These are phyloP conservation scores for Actinomucor elegans DNA, from an alignment of 371 early-diverging fungal genomes.

Conservation along the genomic window DNA sequence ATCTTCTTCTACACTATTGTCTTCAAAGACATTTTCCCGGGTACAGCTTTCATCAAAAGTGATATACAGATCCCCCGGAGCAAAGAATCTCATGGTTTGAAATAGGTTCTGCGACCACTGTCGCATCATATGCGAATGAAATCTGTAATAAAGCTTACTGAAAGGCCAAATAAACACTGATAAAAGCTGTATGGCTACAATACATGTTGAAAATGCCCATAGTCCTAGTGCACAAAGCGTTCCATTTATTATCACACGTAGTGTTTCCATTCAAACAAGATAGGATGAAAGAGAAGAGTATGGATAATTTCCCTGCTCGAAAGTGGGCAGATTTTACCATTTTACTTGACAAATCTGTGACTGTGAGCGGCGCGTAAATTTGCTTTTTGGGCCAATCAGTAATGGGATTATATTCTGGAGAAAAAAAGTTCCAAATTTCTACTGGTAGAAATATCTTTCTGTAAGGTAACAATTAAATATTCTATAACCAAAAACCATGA, in stretches of 20 bases:
- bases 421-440: no score
- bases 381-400: no score
- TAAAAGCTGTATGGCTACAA: slow-evolving; percentile 24
- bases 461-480: no score
- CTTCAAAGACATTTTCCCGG: slow-evolving; percentile 34
- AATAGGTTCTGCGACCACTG: slow-evolving; percentile 66
- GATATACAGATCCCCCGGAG: slow-evolving; percentile 61
- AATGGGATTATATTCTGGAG: no score
- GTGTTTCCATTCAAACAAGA: slow-evolving; percentile 4
- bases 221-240: slow-evolving; percentile 6
- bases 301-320: no score
- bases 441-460: no score
- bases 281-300: background rate
- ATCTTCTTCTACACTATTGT: slow-evolving; percentile 49
- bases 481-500: no score
- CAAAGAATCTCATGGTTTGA: slow-evolving; percentile 60
- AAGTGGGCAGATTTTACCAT: no score
- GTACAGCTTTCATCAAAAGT: slow-evolving; percentile 53
- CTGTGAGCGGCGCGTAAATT: no score
- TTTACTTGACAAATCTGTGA: no score
- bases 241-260: slow-evolving; percentile 12
- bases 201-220: slow-evolving; percentile 15
- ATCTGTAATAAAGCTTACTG: slow-evolving; percentile 41
- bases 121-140: slow-evolving; percentile 51
- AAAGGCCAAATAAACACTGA: slow-evolving; percentile 35